phyloP scores from a whole-genome alignment of 1,284 basidiomycete species.

The Meripilus lineatus region DNA sequence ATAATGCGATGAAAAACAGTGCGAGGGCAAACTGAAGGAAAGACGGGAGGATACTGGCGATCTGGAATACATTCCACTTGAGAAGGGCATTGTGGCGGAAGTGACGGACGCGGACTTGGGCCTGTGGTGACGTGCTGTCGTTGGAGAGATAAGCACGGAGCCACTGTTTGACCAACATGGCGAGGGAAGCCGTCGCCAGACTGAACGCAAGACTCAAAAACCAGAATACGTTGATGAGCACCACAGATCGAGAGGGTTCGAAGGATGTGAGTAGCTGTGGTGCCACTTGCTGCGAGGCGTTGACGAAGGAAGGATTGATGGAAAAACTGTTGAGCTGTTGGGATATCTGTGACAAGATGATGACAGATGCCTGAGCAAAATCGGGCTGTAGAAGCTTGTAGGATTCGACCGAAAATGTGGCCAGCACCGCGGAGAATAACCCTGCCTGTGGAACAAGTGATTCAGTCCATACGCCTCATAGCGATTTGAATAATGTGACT shows the following conservation, averaged over 20 bases:
- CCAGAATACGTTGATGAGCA: conserved; percentile 13
- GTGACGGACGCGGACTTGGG: conserved; percentile 3
- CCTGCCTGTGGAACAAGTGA: neutral
- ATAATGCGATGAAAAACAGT: conserved; percentile 14
- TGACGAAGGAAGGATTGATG: neutral
- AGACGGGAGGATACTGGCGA: conserved; percentile 13
- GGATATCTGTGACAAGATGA: neutral
- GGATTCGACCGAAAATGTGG: neutral
- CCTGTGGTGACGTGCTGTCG: too few species aligned
- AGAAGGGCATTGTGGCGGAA: conserved; percentile 7
- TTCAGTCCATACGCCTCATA: neutral
- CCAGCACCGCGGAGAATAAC: conserved; percentile 2
- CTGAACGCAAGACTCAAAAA: conserved; percentile 14
- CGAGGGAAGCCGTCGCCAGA: conserved; percentile 14
- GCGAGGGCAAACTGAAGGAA: conserved; percentile 14
- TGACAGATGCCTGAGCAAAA: conserved; percentile 6
- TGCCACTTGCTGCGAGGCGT: neutral
- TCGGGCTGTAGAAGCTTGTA: conserved; percentile 1
- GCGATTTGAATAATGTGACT: neutral
- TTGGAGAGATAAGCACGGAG: too few species aligned
- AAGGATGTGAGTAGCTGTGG: neutral
- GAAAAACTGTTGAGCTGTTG: neutral
- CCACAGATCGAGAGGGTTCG: neutral
- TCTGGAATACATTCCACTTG: conserved; percentile 11
- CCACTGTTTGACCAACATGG: too few species aligned